Conservation (phyloP, 768 basidiomycete genomes). For the Mycena metata region DNA sequence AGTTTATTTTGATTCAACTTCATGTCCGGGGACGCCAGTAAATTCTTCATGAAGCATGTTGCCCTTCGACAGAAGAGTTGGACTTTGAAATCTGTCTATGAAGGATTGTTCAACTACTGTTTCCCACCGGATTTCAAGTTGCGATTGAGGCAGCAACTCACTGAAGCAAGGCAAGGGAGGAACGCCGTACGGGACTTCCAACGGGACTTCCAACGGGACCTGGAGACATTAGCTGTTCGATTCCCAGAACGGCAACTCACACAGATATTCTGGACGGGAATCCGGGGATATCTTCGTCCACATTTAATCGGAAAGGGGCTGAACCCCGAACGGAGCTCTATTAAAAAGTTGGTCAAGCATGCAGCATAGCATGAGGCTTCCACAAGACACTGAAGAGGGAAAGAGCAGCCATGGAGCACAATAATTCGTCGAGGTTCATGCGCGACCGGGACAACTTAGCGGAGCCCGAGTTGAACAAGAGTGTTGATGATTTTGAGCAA, state of each 20-base stretch:
- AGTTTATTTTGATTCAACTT: no score
- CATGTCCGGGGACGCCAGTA: no score
- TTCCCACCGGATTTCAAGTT: conserved; percentile 1
- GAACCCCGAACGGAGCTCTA: conserved; percentile 12
- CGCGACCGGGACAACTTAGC: no score
- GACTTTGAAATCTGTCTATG: not conserved
- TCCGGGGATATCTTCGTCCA: conserved; percentile 5
- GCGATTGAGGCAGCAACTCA: not conserved
- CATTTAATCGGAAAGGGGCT: conserved; percentile 20
- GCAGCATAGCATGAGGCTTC: not conserved
- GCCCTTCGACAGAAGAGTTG: no score
- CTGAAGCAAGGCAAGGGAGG: no score
- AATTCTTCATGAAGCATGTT: no score
- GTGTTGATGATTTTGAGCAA: no score
- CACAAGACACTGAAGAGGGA: no score
- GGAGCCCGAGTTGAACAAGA: no score
- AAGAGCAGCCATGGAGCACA: no score
- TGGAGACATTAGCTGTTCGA: conserved; percentile 22
- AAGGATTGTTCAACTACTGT: not conserved
- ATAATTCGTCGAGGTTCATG: no score
- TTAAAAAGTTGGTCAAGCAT: conserved; percentile 20
- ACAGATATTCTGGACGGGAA: conserved; percentile 28
- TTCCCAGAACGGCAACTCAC: conserved; percentile 30
- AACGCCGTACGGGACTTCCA: conserved; percentile 23
- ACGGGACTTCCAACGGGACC: conserved; percentile 18